These are phyloP conservation scores for Vitis cinerea DNA, from an alignment of 164 flowering plant species.

Conservation along the genomic window DNA sequence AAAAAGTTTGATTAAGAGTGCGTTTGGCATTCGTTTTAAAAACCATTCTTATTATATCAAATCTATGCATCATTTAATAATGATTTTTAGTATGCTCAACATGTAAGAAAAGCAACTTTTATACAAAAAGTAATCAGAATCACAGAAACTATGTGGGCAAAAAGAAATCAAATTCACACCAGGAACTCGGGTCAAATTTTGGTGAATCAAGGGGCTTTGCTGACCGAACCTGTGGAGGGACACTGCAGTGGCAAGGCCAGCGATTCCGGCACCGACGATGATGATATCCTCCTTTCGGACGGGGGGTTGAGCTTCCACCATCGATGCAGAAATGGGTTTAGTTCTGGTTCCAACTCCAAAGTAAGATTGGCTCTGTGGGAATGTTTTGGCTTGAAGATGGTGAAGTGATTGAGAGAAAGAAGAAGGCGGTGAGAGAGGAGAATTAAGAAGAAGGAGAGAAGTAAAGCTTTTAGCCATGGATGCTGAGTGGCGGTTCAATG, in stretches of 20 bases:
- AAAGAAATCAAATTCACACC: no score
- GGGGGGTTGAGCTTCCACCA: conserved; percentile 19
- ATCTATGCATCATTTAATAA: no score
- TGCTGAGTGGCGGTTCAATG: background rate
- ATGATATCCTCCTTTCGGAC: conserved; percentile 55
- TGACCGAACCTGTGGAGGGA: conserved; percentile 63
- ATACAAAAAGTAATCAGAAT: no score
- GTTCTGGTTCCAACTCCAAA: conserved; percentile 14
- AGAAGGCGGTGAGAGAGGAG: conserved; percentile 8
- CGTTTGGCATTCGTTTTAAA: no score
- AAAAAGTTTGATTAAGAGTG: no score
- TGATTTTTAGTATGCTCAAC: no score
- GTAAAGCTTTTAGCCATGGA: conserved; percentile 10
- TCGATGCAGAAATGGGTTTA: conserved; percentile 11
- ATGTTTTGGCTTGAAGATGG: background rate
- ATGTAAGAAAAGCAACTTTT: no score
- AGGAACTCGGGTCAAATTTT: no score
- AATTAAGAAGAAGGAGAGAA: conserved; percentile 9
- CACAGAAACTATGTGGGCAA: no score
- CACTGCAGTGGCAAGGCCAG: conserved; percentile 84
- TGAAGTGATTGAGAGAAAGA: background rate
- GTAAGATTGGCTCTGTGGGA: background rate
- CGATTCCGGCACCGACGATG: conserved; percentile 84
- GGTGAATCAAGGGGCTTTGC: background rate
- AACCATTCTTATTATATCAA: no score